Evolutionary conservation across 257 asterid species (phyloP).

Genomic region (Solanum verrucosum): DNA sequence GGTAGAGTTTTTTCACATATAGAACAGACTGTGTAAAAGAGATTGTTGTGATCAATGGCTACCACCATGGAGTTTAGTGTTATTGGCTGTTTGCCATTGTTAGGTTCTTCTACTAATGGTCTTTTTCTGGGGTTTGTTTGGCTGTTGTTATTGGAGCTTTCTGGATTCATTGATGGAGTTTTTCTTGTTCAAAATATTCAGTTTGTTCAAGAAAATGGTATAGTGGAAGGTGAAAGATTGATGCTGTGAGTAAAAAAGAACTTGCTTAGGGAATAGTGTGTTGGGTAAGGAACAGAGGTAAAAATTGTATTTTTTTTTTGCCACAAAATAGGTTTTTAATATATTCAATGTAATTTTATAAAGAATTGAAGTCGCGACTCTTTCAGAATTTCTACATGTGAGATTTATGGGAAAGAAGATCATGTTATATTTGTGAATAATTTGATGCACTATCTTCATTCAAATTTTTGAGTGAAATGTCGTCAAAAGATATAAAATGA

Average conservation of each 20-base stretch:
- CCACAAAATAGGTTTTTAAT: too few species aligned
- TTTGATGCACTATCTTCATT: not conserved
- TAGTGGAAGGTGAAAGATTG: not conserved
- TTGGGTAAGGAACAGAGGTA: not conserved
- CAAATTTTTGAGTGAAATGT: not conserved
- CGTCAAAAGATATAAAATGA: too few species aligned
- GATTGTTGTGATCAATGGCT: constrained; percentile 46
- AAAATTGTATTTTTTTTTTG: not conserved
- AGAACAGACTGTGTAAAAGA: constrained; percentile 61
- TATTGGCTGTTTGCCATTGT: constrained; percentile 29
- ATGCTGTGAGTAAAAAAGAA: not conserved
- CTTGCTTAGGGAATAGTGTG: not conserved
- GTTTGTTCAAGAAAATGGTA: not conserved
- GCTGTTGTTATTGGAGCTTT: not conserved
- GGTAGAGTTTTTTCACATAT: constrained; percentile 60
- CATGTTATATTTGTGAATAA: not conserved
- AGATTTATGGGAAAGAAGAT: not conserved
- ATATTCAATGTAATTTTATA: not conserved
- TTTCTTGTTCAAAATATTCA: not conserved
- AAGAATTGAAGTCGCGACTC: not conserved
- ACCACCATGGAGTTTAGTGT: constrained; percentile 45
- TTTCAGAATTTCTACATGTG: not conserved
- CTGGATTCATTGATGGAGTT: not conserved
- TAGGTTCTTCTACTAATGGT: constrained; percentile 32
- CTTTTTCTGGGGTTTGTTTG: constrained; percentile 31